phyloP scores from a whole-genome alignment of 192 early-diverging fungal species.

The Phlyctochytrium planicorne region DNA sequence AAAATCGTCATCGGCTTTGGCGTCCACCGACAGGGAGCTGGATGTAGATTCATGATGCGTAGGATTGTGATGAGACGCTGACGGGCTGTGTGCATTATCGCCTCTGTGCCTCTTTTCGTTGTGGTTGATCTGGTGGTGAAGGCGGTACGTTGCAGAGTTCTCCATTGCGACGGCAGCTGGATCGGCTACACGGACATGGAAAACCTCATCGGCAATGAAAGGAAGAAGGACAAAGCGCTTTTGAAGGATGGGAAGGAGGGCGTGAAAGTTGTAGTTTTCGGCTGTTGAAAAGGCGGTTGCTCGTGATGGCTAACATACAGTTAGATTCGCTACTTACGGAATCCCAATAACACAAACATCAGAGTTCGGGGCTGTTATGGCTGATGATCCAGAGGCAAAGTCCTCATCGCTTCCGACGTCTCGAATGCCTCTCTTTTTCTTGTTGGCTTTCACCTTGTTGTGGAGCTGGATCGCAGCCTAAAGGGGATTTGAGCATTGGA shows the following conservation, averaged over 20 bases:
- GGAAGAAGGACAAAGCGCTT: constrained; percentile 42
- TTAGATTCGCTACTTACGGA: background rate
- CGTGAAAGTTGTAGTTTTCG: constrained; percentile 48
- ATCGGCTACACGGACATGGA: constrained; percentile 38
- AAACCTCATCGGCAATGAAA: constrained; percentile 57
- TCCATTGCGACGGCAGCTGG: background rate
- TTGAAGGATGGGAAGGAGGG: constrained; percentile 48
- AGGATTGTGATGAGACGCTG: background rate
- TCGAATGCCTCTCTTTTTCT: constrained; percentile 22
- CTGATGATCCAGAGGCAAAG: background rate
- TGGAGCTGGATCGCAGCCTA: too few species aligned
- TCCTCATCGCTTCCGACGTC: constrained; percentile 16
- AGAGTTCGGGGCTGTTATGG: background rate
- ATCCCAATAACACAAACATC: background rate
- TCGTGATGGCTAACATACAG: constrained; percentile 19
- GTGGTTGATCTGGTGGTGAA: too few species aligned
- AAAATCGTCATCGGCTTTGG: background rate
- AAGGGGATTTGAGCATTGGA: too few species aligned
- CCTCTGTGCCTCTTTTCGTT: too few species aligned
- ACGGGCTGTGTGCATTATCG: background rate
- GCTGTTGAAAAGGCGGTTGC: constrained; percentile 52
- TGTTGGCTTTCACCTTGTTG: too few species aligned
- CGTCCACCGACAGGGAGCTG: background rate
- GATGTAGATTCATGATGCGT: too few species aligned
- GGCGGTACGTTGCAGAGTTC: background rate